Percentiles rank a stretch among this genome's conserved stretches.
phyloP scores from a whole-genome alignment of 352 stramenopile genomes.

The Peronospora farinosa region DNA sequence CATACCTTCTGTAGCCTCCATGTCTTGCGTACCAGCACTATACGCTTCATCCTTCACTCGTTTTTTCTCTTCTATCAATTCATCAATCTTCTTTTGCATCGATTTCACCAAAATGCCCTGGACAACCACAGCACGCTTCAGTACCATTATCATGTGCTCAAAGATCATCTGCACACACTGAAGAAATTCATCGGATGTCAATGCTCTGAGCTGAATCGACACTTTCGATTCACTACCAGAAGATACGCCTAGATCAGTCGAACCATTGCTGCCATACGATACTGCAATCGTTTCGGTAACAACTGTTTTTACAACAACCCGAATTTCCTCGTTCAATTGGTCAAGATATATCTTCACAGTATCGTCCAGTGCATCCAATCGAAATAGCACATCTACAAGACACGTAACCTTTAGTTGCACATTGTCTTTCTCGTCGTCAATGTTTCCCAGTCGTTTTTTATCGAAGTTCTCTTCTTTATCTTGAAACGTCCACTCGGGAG shows the following conservation, averaged over 20 bases:
- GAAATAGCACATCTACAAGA: conserved; percentile 69
- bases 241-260: conserved; percentile 16
- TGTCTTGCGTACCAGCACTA: conserved; percentile 11
- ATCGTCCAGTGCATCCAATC: conserved; percentile 60
- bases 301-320: conserved; percentile 82
- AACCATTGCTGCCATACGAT: conserved; percentile 33
- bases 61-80: conserved; percentile 38
- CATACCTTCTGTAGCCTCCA: conserved; percentile 3
- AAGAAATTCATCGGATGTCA: conserved; percentile 81
- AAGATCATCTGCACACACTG: conserved; percentile 88
- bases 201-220: conserved; percentile 65
- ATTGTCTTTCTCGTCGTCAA: conserved; percentile 31
- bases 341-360: conserved; percentile 72
- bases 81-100: conserved; percentile 70
- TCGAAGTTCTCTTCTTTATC: conserved; percentile 38
- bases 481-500: conserved; percentile 74
- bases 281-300: conserved; percentile 84
- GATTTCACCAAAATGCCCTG: conserved; percentile 61
- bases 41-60: conserved; percentile 12
- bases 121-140: conserved; percentile 74
- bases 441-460: conserved; percentile 19
- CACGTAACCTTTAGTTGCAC: conserved; percentile 41
- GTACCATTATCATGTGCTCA: conserved; percentile 76
- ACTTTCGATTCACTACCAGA: conserved; percentile 66
- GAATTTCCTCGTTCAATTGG: conserved; percentile 83